phyloP scores from a whole-genome alignment of 208 protist species.

The Porcisia hertigi region DNA sequence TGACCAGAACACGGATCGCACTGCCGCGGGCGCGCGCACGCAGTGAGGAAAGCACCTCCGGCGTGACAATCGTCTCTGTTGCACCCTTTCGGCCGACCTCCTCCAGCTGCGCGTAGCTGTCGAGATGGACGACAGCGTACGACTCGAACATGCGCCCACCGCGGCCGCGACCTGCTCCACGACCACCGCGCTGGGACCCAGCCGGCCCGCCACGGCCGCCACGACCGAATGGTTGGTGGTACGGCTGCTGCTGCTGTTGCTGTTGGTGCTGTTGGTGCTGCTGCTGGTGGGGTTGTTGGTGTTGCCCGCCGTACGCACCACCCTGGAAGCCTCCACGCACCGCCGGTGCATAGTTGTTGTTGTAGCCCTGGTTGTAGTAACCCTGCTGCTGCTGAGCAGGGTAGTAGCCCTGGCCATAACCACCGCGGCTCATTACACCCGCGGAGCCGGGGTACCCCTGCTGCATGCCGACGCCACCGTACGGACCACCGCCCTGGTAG shows the following conservation, averaged over 20 bases:
- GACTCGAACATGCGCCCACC: slow-evolving; percentile 31
- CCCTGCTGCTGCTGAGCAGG: slow-evolving; percentile 18
- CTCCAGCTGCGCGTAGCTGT: slow-evolving; percentile 69
- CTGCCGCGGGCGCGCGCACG: slow-evolving; percentile 30
- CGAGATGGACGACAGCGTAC: slow-evolving; percentile 68
- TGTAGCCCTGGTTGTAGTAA: slow-evolving; percentile 13
- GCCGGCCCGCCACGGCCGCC: slow-evolving; percentile 26
- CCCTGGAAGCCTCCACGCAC: slow-evolving; percentile 25
- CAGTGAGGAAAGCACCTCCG: slow-evolving; percentile 39
- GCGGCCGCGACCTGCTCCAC: slow-evolving; percentile 29
- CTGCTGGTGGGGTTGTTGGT: background rate
- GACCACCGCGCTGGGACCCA: slow-evolving; percentile 21
- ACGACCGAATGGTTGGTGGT: slow-evolving; percentile 16
- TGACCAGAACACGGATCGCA: slow-evolving; percentile 50
- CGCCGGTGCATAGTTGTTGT: slow-evolving; percentile 9
- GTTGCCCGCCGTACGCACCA: slow-evolving; percentile 20
- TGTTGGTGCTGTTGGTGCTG: slow-evolving; percentile 6
- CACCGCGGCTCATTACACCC: background rate
- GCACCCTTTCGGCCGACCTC: slow-evolving; percentile 60
- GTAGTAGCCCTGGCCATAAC: slow-evolving; percentile 20
- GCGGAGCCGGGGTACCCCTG: slow-evolving; percentile 8
- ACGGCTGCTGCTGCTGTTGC: slow-evolving; percentile 11
- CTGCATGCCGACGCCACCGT: slow-evolving; percentile 4
- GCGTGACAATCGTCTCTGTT: slow-evolving; percentile 46
- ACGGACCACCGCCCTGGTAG: slow-evolving; percentile 10